Evolutionary conservation across 1,284 basidiomycete species (phyloP).

Genomic region (Exobasidium cylindrosporum): DNA sequence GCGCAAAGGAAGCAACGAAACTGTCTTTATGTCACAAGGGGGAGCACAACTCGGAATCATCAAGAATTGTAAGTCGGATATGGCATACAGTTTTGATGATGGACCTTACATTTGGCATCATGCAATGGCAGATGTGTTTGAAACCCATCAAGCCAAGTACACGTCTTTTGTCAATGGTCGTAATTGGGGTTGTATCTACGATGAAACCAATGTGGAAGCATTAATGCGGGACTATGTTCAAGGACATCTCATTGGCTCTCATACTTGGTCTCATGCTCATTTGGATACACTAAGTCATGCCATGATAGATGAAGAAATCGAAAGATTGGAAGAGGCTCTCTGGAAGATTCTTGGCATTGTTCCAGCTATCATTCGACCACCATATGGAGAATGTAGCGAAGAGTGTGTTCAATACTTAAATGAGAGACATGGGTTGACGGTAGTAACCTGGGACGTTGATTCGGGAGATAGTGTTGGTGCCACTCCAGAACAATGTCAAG

Average conservation of each 20-base stretch:
- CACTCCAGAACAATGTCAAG: conserved; percentile 20
- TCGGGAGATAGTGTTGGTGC: conserved; percentile 30
- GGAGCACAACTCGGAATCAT: no score
- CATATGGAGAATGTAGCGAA: conserved; percentile 29
- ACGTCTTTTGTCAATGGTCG: conserved; percentile 50
- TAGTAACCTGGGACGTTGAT: conserved; percentile 40
- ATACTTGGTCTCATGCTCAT: conserved; percentile 36
- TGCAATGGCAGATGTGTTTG: conserved; percentile 22
- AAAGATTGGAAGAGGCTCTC: conserved; percentile 39
- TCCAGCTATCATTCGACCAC: conserved; percentile 36
- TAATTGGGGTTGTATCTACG: conserved; percentile 24
- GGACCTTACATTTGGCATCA: conserved; percentile 43
- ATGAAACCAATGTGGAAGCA: neutral
- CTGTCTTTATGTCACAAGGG: no score
- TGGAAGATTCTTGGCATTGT: conserved; percentile 42
- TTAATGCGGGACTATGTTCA: conserved; percentile 17
- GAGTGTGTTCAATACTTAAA: conserved; percentile 35
- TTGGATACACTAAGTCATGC: conserved; percentile 24
- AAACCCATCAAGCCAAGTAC: conserved; percentile 24
- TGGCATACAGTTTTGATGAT: no score
- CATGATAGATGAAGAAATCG: conserved; percentile 33
- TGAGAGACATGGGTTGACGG: conserved; percentile 30
- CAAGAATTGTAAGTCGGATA: no score
- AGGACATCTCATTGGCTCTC: conserved; percentile 39
- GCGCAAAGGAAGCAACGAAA: no score